phyloP scores from a whole-genome alignment of 2,329 filamentous ascomycete genomes.

The Bipolaris victoriae region DNA sequence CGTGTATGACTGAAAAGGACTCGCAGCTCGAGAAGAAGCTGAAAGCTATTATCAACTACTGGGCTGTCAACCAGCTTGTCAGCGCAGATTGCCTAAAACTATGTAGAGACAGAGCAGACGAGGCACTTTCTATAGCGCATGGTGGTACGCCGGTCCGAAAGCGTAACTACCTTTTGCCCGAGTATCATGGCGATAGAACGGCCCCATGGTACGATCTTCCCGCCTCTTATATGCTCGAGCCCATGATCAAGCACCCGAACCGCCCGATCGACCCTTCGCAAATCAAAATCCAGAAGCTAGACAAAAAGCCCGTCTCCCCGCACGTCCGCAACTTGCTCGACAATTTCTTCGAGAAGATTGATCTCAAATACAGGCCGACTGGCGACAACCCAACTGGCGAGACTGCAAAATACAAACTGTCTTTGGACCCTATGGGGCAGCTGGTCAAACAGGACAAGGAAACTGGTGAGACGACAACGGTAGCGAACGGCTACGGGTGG shows the following conservation, averaged over 20 bases:
- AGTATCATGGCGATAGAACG: conserved; percentile 75
- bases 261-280: conserved; percentile 74
- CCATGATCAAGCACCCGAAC: conserved; percentile 76
- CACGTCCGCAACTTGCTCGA: conserved; percentile 74
- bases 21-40: conserved; percentile 70
- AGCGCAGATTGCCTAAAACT: conserved; percentile 59
- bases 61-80: conserved; percentile 72
- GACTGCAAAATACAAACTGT: conserved; percentile 53
- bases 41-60: conserved; percentile 67
- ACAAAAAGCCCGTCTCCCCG: conserved; percentile 68
- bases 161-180: conserved; percentile 71
- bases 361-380: conserved; percentile 56
- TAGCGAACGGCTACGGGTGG: conserved; percentile 88
- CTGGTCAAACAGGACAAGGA: conserved; percentile 67
- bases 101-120: conserved; percentile 64
- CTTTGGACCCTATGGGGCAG: conserved; percentile 76
- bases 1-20: conserved; percentile 60
- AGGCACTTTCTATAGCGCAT: conserved; percentile 46
- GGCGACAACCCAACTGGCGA: conserved; percentile 46
- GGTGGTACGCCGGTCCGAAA: conserved; percentile 55
- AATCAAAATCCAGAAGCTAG: conserved; percentile 66
- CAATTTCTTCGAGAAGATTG: conserved; percentile 68
- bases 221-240: conserved; percentile 79
- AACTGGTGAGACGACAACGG: conserved; percentile 68
- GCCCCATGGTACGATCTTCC: conserved; percentile 82